phyloP scores from a whole-genome alignment of 1,139 yeast genomes.

The Nakaseomyces kungkrabaensis region DNA sequence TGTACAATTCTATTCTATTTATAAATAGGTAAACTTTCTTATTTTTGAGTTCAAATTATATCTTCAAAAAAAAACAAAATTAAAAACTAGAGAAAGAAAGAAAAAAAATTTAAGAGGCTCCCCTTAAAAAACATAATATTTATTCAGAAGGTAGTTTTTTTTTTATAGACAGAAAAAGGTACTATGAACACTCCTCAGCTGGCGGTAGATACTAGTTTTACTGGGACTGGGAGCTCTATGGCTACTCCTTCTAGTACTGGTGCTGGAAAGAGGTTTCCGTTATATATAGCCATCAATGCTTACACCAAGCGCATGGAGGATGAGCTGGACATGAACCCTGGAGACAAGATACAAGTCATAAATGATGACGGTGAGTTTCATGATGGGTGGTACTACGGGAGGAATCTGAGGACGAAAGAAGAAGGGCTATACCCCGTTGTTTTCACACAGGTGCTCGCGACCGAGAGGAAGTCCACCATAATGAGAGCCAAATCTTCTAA shows the following conservation, averaged over 20 bases:
- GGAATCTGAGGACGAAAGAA: conserved; percentile 57
- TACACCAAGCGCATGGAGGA: conserved; percentile 83
- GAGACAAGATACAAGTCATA: conserved; percentile 84
- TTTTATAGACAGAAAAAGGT: too few species aligned
- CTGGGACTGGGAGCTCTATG: conserved; percentile 4
- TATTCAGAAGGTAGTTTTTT: not conserved
- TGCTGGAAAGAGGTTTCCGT: conserved; percentile 13
- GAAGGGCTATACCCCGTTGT: conserved; percentile 89
- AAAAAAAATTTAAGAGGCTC: too few species aligned
- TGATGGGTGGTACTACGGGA: conserved; percentile 98
- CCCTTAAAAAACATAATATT: too few species aligned
- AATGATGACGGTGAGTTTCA: conserved; percentile 89
- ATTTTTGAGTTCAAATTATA: too few species aligned
- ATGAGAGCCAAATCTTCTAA: conserved; percentile 34
- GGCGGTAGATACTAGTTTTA: conserved; percentile 8
- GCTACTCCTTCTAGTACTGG: not conserved
- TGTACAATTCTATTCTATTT: too few species aligned
- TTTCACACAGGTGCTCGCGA: conserved; percentile 50
- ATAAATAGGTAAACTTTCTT: too few species aligned
- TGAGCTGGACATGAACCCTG: conserved; percentile 69
- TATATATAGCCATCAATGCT: conserved; percentile 66
- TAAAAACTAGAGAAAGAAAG: too few species aligned
- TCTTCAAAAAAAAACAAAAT: too few species aligned
- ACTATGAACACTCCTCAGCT: not conserved
- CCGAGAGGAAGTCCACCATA: conserved; percentile 39